Base-by-base conservation (phyloP, 148 eudicot genomes). In the Persicaria maculosa region DNA sequence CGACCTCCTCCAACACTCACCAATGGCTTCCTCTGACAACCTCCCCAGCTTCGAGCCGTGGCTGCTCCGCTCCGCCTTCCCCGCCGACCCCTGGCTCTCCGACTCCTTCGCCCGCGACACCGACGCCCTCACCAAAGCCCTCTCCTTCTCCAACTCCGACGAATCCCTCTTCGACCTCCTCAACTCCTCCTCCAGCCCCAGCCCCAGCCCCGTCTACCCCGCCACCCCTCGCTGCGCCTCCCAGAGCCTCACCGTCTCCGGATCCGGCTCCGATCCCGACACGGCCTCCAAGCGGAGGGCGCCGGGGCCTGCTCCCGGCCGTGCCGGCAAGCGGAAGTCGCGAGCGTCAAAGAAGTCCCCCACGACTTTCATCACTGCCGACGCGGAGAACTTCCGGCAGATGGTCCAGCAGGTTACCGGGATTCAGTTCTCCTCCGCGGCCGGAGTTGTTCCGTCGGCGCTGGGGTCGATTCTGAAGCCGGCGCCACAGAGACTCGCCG, bases 381-480 rank as follows among this genome's bases (percentile, higher is more conserved):
- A 76, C n/a, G 59, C 74, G 67, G 78, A 72, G 16, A 76, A 76
- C 20, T 76, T 76, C 52, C 48, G 78, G 19, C 65, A 69, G 67
- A 76, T 76, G 78, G 78, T 76, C 4, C 78, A 76, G 74, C 74
- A 76, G 40, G 73, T 76, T 44, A 76, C 78, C 43, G 70, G 78
- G n/a, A 67, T 43, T 11, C 52, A 53, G 19, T 76, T 47, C 19
- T 9, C 11, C 5, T 6, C 31, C 6, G 57, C 50, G 4, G 19
- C 44, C 16, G 6, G 47, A 15, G 20, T 10, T 5, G 57, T 0
- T 16, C 20, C 77, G 20, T 31, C 36, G 10, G 40, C 20, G 40
- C 52, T 44, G 76, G 44, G 9, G 70, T 5, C 46, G 20, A 40
- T 43, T 16, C 7, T 62, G 58, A 67, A 12, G 47, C 72, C 72